Base-by-base conservation (phyloP, 495 filamentous ascomycete species). In the Penicilliopsis zonata region DNA sequence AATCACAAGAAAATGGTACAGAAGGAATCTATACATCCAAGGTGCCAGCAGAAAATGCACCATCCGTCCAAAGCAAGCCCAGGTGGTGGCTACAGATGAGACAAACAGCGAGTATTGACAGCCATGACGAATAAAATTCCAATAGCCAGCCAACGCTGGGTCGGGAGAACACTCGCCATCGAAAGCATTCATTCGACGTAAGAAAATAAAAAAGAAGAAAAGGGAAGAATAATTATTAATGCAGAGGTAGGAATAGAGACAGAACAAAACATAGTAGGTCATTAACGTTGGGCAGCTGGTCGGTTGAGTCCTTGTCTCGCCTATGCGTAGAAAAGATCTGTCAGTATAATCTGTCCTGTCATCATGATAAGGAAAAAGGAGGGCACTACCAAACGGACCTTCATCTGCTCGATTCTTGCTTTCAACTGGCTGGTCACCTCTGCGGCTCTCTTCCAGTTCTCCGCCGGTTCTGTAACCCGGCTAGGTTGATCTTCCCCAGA, bases 381-480 rank as follows among this genome's bases (percentile, higher is more conserved):
- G 14, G 25, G 6, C 21, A 6, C 6, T 6, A 27, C 14, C 25
- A 27, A 18, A 38, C 22, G 15, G 55, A 80, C 76, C 72, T 81
- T 81, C 76, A 81, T 81, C 53, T 76, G 63, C 67, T 99, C 92
- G 54, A 99, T 99, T 55, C 88, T 72, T 26, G 86, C 80, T 65
- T 96, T 99, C 47, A 99, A 58, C 55, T 90, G 86, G 54, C 82
- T 95, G 24, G 92, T 99, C 8, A 99, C 92, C 63, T 99, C 92
- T n/a, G 90, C 90, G 18, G 92, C 92, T 43, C 92, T 64, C 64
- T 87, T 92, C 86, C 90, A 99, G 51, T 85, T 95, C 59, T 95
- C 90, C 28, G 85, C 80, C 9, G 76, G 78, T 27, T 76, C 71
- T 9, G 57, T 43, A 30, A 49, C 44, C 22, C 53, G 39, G 9